Evolutionary conservation across 768 basidiomycete species (phyloP).

Genomic region (Auricularia sp.): DNA sequence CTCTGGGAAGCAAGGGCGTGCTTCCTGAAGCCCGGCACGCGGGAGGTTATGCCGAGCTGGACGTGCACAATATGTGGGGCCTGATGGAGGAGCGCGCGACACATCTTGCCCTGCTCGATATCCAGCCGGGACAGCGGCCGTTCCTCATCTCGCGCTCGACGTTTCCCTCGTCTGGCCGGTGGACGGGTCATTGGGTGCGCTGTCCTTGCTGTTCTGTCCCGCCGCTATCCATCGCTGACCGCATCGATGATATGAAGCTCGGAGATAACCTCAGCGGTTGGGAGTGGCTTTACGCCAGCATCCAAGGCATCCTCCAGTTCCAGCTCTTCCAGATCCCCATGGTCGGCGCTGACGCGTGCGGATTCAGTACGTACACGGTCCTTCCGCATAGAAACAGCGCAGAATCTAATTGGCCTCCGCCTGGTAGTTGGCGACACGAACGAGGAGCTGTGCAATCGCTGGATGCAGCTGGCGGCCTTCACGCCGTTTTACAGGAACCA

Average conservation of each 20-base stretch:
- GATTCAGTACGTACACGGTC: slow-evolving; percentile 36
- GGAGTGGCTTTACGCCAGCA: slow-evolving; percentile 58
- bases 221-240: background rate
- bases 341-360: slow-evolving; percentile 73
- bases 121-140: slow-evolving; percentile 52
- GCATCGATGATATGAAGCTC: slow-evolving; percentile 30
- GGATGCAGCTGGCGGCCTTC: slow-evolving; percentile 80
- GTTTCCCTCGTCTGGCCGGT: slow-evolving; percentile 56
- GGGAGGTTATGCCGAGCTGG: slow-evolving; percentile 51
- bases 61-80: slow-evolving; percentile 64
- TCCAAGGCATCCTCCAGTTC: slow-evolving; percentile 73
- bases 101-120: slow-evolving; percentile 42
- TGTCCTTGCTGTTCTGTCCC: background rate
- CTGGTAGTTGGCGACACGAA: slow-evolving; percentile 47
- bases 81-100: slow-evolving; percentile 63
- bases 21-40: slow-evolving; percentile 65
- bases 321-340: slow-evolving; percentile 77
- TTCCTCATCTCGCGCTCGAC: slow-evolving; percentile 65
- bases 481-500: slow-evolving; percentile 78
- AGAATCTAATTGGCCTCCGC: slow-evolving; percentile 6
- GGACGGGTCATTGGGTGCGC: slow-evolving; percentile 64
- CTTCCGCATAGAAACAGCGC: no score
- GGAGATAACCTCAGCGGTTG: slow-evolving; percentile 73
- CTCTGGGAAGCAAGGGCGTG: slow-evolving; percentile 42
- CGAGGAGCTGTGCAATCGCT: slow-evolving; percentile 76